Conservation (phyloP, 805 yeast species). For the Komagataella kurtzmanii region DNA sequence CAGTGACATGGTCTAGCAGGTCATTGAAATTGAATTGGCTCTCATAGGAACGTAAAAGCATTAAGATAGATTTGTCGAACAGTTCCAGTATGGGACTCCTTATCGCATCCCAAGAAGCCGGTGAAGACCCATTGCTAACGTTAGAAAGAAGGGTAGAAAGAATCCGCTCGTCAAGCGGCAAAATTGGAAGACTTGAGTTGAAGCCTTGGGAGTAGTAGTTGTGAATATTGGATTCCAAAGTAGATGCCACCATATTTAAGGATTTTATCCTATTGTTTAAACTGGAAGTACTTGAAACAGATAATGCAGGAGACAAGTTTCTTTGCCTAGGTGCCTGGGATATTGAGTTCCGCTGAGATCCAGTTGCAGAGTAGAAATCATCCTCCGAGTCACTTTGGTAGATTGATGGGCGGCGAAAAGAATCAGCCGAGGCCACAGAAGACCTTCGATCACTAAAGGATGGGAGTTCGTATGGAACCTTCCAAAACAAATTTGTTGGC, state of each 20-base stretch:
- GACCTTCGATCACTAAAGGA: conserved; percentile 26
- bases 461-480: conserved; percentile 49
- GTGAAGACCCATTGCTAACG: conserved; percentile 13
- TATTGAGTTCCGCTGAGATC: background rate
- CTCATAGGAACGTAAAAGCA: background rate
- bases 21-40: conserved; percentile 15
- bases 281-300: conserved; percentile 8
- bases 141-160: conserved; percentile 12
- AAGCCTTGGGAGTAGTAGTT: conserved; percentile 26
- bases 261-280: conserved; percentile 11
- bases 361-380: conserved; percentile 8
- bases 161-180: conserved; percentile 21
- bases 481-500: conserved; percentile 29
- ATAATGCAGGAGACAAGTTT: background rate
- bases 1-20: conserved; percentile 5
- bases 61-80: conserved; percentile 15
- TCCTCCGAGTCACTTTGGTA: conserved; percentile 21
- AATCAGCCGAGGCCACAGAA: conserved; percentile 35
- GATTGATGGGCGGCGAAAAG: conserved; percentile 20
- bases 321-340: background rate
- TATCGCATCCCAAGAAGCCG: conserved; percentile 8
- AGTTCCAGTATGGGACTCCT: conserved; percentile 19
- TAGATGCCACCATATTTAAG: conserved; percentile 9
- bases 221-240: conserved; percentile 21
- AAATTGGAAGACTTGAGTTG: conserved; percentile 31